phyloP scores from a whole-genome alignment of 2,329 filamentous ascomycete genomes.

The Colletotrichum sp. region DNA sequence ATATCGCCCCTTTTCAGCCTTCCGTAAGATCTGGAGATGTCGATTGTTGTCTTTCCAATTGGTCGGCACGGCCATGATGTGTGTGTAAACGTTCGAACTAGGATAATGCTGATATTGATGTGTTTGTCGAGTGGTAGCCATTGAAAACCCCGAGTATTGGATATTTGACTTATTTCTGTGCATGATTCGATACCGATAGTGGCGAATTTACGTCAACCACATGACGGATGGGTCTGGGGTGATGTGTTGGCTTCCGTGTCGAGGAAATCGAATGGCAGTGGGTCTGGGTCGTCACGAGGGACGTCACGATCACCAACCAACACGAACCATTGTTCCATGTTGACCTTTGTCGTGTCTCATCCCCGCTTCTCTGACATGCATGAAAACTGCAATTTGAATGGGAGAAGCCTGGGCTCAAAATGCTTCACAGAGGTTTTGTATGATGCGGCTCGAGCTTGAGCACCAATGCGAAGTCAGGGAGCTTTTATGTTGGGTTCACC shows the following conservation, averaged over 20 bases:
- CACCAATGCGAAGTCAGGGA: not conserved
- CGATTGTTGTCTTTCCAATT: not conserved
- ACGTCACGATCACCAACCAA: not conserved
- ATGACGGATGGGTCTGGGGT: not conserved
- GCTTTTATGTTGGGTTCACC: not conserved
- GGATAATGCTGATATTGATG: not conserved
- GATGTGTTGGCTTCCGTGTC: not conserved
- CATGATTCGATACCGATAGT: not conserved
- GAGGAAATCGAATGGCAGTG: not conserved
- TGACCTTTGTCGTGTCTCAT: not conserved
- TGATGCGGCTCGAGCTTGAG: not conserved
- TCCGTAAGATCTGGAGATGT: not conserved
- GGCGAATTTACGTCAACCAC: not conserved
- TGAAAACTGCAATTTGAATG: not conserved
- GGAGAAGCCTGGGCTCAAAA: not conserved
- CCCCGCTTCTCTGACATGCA: not conserved
- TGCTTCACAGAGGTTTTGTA: not conserved
- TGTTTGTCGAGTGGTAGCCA: not conserved
- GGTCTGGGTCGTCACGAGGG: not conserved
- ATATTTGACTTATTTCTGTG: not conserved
- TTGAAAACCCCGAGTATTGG: not conserved
- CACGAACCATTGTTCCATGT: not conserved
- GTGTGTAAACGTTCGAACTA: not conserved
- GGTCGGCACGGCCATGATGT: not conserved
- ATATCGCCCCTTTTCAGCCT: conserved; percentile 37